Base-by-base conservation (phyloP, 768 basidiomycete genomes). In the Tubosaeta sp. region DNA sequence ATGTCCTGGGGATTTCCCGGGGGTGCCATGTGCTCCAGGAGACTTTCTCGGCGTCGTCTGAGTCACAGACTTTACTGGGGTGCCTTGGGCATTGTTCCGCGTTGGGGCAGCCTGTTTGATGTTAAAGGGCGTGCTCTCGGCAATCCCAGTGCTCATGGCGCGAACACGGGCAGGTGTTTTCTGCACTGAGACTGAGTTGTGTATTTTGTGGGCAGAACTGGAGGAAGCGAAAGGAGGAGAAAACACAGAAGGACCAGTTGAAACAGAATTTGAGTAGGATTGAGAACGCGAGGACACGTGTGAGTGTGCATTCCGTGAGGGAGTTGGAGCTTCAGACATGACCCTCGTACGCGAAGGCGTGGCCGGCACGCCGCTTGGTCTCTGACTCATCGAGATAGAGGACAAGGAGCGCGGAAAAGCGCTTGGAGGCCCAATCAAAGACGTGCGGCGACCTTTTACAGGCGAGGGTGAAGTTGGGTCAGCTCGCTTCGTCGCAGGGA, bases 331-430 rank as follows among this genome's bases (percentile, higher is more conserved):
- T 72, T 74, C 72, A 9, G 79, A 81, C 54, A 70, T 63, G 49
- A 81, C 72, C 31, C 77, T 71, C 47, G 72, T 61, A 46, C 71
- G 72, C 52, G 71, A 65, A 21, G 70, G 68, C 67, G 69, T 63
- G 52, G 66, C 70, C 42, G 63, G 62, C 47, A 71, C 62, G 38
- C 59, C 54, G 22, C 49, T 48, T 35, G 48, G 44, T 43, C 52
- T 49, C 41, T 52, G 58, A 31, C 47, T 63, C 21, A 38, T 30
- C 46, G 62, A 54, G 21, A 59, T 48, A 16, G 62, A 52, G 38
- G 59, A 52, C 21, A 60, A 2, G 24, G 55, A 35, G 16, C 57
- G 59, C 24, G 62, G 29, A 46, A 62, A 64, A 34, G 67, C 62
- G 57, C 58, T 63, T 44, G 62, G 68, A 18, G 64, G 60, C 9